A percentile compares a stretch with the other conserved stretches of the same genome.
phyloP scores from a whole-genome alignment of 495 filamentous ascomycete genomes.

The Staphylotrichum longicolle region DNA sequence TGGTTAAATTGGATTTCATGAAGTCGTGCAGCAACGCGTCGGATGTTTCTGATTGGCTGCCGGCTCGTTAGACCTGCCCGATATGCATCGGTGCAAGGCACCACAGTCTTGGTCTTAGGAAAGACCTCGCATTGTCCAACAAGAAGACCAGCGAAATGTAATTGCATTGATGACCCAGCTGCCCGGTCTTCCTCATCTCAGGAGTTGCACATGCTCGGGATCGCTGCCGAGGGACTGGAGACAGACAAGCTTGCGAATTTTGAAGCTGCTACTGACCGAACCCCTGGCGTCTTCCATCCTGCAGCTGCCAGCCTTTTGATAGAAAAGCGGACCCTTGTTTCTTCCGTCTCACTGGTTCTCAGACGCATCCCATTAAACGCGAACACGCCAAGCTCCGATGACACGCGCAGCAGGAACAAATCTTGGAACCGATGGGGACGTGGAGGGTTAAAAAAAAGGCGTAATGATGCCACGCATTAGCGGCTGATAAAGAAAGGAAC shows the following conservation, averaged over 20 bases:
- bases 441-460: constrained; percentile 24
- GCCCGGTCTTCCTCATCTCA: background rate
- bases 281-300: background rate
- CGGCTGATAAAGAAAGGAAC: constrained; percentile 29
- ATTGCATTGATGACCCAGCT: constrained; percentile 3
- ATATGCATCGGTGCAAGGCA: constrained; percentile 28
- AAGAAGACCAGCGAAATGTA: constrained; percentile 5
- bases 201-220: background rate
- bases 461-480: constrained; percentile 33
- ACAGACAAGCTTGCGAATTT: background rate
- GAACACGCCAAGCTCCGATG: constrained; percentile 31
- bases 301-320: constrained; percentile 18
- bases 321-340: constrained; percentile 1
- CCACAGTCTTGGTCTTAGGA: constrained; percentile 17
- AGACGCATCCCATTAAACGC: constrained; percentile 33
- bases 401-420: constrained; percentile 33
- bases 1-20: constrained; percentile 34
- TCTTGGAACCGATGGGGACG: constrained; percentile 27
- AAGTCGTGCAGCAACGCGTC: constrained; percentile 38
- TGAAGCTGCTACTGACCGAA: background rate
- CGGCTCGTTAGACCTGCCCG: constrained; percentile 18
- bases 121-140: constrained; percentile 23
- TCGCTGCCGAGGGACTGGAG: background rate
- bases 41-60: constrained; percentile 33
- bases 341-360: constrained; percentile 8